These are phyloP conservation scores for Stramenopiles sp. DNA, from an alignment of 352 stramenopile genomes.

Conservation along the genomic window DNA sequence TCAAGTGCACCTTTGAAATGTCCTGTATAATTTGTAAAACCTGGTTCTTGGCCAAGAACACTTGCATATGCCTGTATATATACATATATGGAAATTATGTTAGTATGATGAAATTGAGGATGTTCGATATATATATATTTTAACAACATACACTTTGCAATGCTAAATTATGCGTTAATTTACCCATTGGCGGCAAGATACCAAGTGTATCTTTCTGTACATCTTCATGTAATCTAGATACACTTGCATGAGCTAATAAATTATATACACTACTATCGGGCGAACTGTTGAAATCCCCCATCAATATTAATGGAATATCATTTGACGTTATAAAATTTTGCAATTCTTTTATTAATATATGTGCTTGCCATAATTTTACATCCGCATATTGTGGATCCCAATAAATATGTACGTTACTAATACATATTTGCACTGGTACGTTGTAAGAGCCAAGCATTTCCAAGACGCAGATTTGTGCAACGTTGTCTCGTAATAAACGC, in stretches of 20 bases:
- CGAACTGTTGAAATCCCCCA: constrained; percentile 96
- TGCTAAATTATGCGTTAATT: no score
- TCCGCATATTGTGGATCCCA: constrained; percentile 94
- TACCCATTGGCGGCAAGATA: constrained; percentile 42
- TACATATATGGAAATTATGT: no score
- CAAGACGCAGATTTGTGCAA: constrained; percentile 87
- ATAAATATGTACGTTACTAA: constrained; percentile 95
- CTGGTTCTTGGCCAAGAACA: constrained; percentile 80
- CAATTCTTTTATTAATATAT: constrained; percentile 56
- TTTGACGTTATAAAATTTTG: constrained; percentile 31
- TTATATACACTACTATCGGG: constrained; percentile 87
- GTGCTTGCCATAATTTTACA: constrained; percentile 95
- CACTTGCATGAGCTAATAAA: constrained; percentile 68
- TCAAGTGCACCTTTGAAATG: constrained; percentile 84
- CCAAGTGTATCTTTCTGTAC: constrained; percentile 60
- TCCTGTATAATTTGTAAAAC: constrained; percentile 93
- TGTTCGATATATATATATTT: no score
- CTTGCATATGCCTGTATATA: constrained; percentile 80
- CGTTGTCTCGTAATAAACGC: constrained; percentile 86
- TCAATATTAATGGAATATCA: constrained; percentile 80
- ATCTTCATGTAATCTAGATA: constrained; percentile 63
- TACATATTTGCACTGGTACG: constrained; percentile 62
- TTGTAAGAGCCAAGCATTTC: constrained; percentile 55
- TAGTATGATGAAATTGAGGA: no score
- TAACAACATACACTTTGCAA: no score